Percentiles rank a stretch among this genome's conserved stretches.
These are phyloP conservation scores for Kwoniella mangroviensis DNA, from an alignment of 768 basidiomycete species.

Conservation along the genomic window DNA sequence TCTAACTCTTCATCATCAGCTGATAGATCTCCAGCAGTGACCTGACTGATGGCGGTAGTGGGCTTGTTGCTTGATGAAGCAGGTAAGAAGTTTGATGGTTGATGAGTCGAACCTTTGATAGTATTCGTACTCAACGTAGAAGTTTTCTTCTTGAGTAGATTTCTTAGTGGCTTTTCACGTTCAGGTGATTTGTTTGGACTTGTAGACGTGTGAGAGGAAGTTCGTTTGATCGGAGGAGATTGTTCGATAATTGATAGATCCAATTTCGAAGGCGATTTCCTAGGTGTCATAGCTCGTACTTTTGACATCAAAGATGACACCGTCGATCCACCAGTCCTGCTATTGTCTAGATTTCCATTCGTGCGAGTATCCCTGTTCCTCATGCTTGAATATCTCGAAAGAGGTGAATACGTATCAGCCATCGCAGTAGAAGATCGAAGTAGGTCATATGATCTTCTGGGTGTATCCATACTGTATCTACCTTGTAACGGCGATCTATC, in stretches of 20 bases:
- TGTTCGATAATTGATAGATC: conserved; percentile 26
- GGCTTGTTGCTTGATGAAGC: conserved; percentile 11
- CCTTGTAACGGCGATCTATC: conserved; percentile 19
- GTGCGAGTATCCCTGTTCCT: neutral
- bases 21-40: conserved; percentile 28
- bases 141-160: conserved; percentile 38
- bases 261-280: conserved; percentile 11
- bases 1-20: conserved; percentile 1
- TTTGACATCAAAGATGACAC: conserved; percentile 28
- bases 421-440: conserved; percentile 23
- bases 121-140: conserved; percentile 33
- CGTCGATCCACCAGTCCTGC: conserved; percentile 5
- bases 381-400: conserved; percentile 16
- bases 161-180: conserved; percentile 12
- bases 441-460: conserved; percentile 11
- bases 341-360: conserved; percentile 1
- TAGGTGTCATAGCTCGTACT: conserved; percentile 24
- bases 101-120: conserved; percentile 17
- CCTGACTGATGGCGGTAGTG: conserved; percentile 37
- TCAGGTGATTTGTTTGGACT: conserved; percentile 12
- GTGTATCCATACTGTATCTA: conserved; percentile 22
- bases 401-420: conserved; percentile 19
- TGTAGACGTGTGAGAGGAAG: neutral
- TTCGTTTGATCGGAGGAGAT: conserved; percentile 18
- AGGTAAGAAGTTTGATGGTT: conserved; percentile 24